These are phyloP conservation scores for Notholithocarpus densiflorus DNA, from an alignment of 306 rosid species.

Conservation along the genomic window DNA sequence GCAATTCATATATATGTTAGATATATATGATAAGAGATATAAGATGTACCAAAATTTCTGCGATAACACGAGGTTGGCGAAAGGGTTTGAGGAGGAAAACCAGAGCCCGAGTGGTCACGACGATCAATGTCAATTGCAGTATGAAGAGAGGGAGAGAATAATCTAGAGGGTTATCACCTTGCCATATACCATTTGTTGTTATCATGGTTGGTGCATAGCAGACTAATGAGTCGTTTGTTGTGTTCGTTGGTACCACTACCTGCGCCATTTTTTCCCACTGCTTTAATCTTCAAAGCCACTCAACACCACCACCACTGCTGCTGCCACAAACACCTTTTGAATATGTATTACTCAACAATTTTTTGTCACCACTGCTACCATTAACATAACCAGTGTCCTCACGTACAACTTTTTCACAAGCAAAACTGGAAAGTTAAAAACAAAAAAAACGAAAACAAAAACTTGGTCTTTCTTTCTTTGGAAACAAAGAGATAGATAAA, in stretches of 20 bases:
- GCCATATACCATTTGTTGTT: constrained; percentile 93
- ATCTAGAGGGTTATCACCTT: constrained; percentile 90
- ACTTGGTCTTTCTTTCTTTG: constrained; percentile 2
- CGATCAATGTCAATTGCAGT: constrained; percentile 69
- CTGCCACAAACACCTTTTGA: no score
- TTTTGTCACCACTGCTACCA: constrained; percentile 1
- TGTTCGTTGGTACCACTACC: neutral
- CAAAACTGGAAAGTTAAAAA: neutral
- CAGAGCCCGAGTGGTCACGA: constrained; percentile 56
- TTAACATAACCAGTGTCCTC: neutral
- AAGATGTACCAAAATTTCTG: constrained; percentile 71
- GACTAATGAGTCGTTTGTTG: constrained; percentile 38
- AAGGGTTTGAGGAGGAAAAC: constrained; percentile 80
- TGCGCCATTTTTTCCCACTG: constrained; percentile 13
- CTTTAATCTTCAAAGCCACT: neutral
- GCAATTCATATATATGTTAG: neutral
- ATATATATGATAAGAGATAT: neutral
- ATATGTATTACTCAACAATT: neutral
- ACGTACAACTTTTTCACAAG: neutral
- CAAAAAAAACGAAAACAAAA: neutral
- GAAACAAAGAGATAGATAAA: neutral
- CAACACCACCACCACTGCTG: no score
- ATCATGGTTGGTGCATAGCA: constrained; percentile 89
- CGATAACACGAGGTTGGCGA: constrained; percentile 90
- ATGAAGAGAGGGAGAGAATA: constrained; percentile 94